Conservation (phyloP, 345 rosid species). For the Erucastrum elatum region DNA sequence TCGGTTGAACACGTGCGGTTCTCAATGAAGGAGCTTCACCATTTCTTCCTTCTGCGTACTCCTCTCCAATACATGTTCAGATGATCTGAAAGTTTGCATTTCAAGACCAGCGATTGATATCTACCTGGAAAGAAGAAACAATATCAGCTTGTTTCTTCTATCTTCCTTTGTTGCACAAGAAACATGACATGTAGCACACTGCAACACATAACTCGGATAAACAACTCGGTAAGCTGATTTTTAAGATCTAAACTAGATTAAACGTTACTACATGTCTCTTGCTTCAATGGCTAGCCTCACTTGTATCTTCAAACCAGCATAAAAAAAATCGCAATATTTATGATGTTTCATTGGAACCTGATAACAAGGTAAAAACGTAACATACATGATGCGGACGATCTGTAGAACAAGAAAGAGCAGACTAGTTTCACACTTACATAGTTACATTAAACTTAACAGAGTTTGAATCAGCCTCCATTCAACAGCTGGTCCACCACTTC, state of each 20-base stretch:
- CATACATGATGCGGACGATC: neutral
- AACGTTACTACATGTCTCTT: constrained; percentile 57
- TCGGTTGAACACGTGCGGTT: too few relatives aligned
- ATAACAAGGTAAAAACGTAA: constrained; percentile 5
- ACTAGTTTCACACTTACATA: constrained; percentile 45
- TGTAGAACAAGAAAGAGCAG: neutral
- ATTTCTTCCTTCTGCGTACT: too few relatives aligned
- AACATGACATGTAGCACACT: constrained; percentile 66
- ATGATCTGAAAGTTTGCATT: too few relatives aligned
- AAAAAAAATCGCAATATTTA: constrained; percentile 90
- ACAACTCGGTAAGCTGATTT: too few relatives aligned
- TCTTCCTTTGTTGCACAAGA: constrained; percentile 68
- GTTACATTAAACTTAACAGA: constrained; percentile 73
- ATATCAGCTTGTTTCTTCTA: constrained; percentile 76
- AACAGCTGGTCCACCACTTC: constrained; percentile 93
- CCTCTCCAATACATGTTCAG: too few relatives aligned
- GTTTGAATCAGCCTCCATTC: constrained; percentile 82
- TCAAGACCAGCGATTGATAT: neutral
- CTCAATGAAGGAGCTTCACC: too few relatives aligned
- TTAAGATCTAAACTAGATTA: too few relatives aligned
- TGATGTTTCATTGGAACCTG: constrained; percentile 83
- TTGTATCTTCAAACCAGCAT: constrained; percentile 97
- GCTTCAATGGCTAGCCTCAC: constrained; percentile 88
- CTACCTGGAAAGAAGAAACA: constrained; percentile 95
- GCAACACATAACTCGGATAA: constrained; percentile 28